Base-by-base conservation (phyloP, 345 rosid genomes). In the Viola odorata region DNA sequence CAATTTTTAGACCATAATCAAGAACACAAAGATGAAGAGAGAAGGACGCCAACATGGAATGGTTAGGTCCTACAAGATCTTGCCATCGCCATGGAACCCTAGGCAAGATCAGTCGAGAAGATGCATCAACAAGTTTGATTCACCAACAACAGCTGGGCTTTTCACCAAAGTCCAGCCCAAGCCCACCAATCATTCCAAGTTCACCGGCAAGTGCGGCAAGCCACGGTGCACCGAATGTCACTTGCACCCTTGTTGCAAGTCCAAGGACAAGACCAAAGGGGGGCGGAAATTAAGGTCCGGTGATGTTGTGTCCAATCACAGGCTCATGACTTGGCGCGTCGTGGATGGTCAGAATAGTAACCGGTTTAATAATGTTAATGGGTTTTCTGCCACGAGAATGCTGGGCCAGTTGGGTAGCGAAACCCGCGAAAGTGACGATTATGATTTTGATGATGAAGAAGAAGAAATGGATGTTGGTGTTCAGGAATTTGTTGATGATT, bases 41-140 rank as follows among this genome's bases (percentile, higher is more conserved):
- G 84, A 82, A 74, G 85, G 89, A 56, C 80, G 79, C 56, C 95
- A 74, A 45, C 90, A 82, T 62, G 92, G 85, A 62, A 42, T 80
- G 69, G 82, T 85, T 38, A 68, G 88, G 41, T 77, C 85, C 14
- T 63, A 44, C 63, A 62, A 60, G 73, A 66, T 78, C 70, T 65
- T 68, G 50, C 87, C 88, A 16, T 67, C 77, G 9, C 82, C 82
- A 0, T 70, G 63, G 67, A 74, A 78, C 58, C 74, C 76, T 3
- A 73, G 77, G 41, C 78, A 84, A 9, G 37, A 9, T 6, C 32
- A 52, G 8, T 13, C 64, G 45, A 23, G 47, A 6, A 37, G 45
- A 11, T 47, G 11, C 50, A 42, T 57, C 41, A 41, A 53, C 55
- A 23, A 3, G 54, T 14, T 52, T 12, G 57, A 48, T 23, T 12